Percentiles rank a stretch among this genome's conserved stretches.
These are phyloP conservation scores for Myriosclerotinia duriaeana DNA, from an alignment of 2,329 filamentous ascomycete species.

Conservation along the genomic window DNA sequence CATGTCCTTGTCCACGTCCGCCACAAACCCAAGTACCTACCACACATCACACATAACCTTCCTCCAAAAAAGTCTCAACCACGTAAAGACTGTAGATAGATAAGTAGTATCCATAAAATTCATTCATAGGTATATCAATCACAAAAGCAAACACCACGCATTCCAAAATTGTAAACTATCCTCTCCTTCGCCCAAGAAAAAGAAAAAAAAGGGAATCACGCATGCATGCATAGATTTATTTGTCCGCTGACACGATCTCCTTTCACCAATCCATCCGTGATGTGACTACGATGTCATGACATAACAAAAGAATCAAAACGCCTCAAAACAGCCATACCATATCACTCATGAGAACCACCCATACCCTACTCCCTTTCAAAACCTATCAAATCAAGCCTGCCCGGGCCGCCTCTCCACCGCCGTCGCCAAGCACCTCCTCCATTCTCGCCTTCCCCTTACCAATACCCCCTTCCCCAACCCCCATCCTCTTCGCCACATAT, in stretches of 20 bases:
- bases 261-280: not conserved
- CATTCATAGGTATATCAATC: not conserved
- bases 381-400: conserved; percentile 48
- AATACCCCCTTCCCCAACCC: conserved; percentile 77
- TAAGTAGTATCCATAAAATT: not conserved
- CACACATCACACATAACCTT: not conserved
- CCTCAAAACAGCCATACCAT: not conserved
- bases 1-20: not conserved
- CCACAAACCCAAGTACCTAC: not conserved
- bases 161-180: not conserved
- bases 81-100: not conserved
- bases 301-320: conserved; percentile 1
- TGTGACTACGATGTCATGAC: not conserved
- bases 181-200: not conserved
- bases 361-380: not conserved
- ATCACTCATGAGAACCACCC: not conserved
- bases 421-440: conserved; percentile 56
- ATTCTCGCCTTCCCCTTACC: conserved; percentile 61
- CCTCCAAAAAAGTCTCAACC: not conserved
- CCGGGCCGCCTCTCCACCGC: conserved; percentile 58
- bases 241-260: not conserved
- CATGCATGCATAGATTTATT: not conserved
- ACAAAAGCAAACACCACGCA: not conserved
- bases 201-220: not conserved
- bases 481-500: conserved; percentile 94